Percentiles rank a stretch among this genome's conserved stretches.
Evolutionary conservation across 352 stramenopile genomes (phyloP).

Genomic region (Pythium rhizo-oryzae): DNA sequence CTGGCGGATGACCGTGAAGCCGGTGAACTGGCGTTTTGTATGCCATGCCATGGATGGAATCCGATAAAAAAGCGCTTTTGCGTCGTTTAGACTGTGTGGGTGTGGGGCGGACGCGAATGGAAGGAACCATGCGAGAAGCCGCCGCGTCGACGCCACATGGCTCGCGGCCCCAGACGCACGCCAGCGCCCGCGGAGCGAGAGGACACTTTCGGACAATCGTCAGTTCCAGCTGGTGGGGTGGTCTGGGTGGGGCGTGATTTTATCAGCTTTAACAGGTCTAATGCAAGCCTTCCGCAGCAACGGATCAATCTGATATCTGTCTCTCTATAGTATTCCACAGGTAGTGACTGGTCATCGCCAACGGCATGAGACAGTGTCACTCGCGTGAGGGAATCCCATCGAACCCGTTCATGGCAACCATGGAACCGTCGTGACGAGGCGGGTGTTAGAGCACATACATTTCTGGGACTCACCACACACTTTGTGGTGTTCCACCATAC

Average conservation of each 20-base stretch:
- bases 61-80: not conserved
- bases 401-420: not conserved
- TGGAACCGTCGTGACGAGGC: too few species aligned
- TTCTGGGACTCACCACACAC: too few species aligned
- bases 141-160: not conserved
- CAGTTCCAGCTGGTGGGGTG: not conserved
- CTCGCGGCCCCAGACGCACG: not conserved
- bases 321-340: not conserved
- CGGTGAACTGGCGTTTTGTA: slow-evolving; percentile 4
- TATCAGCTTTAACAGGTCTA: too few species aligned
- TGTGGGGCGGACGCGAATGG: not conserved
- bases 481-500: too few species aligned
- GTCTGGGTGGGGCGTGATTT: too few species aligned
- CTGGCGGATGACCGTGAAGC: not conserved
- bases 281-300: too few species aligned
- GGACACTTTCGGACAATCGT: not conserved
- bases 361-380: not conserved
- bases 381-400: not conserved
- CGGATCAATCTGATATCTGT: slow-evolving; percentile 7
- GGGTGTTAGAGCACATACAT: too few species aligned
- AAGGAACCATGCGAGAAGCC: not conserved
- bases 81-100: not conserved
- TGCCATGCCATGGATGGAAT: not conserved
- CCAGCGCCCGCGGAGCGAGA: not conserved
- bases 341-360: not conserved